phyloP scores from a whole-genome alignment of 176 grass and related monocot species.

The Rhynchospora tenuis region DNA sequence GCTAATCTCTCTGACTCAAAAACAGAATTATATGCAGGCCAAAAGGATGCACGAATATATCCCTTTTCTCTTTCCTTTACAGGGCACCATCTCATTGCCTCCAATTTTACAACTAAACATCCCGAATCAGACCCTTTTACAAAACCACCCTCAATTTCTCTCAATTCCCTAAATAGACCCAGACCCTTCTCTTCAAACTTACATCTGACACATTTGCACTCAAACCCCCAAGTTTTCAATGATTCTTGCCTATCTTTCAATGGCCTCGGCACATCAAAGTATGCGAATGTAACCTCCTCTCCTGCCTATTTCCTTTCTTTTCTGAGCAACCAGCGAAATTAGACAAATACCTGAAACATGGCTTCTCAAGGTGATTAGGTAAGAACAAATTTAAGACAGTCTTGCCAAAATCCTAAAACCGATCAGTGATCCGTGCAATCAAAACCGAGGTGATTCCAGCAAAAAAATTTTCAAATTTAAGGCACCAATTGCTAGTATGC shows the following conservation, averaged over 20 bases:
- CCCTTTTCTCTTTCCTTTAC: slow-evolving; percentile 66
- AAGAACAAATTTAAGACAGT: too few species aligned
- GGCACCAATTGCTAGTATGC: too few species aligned
- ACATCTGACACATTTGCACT: slow-evolving; percentile 68
- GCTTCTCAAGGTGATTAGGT: too few species aligned
- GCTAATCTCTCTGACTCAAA: slow-evolving; percentile 51
- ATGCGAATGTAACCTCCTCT: slow-evolving; percentile 70
- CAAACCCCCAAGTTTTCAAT: slow-evolving; percentile 54
- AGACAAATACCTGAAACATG: too few species aligned
- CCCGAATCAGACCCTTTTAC: slow-evolving; percentile 32
- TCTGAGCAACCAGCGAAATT: too few species aligned
- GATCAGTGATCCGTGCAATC: too few species aligned
- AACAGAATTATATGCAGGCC: slow-evolving; percentile 40
- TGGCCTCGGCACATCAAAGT: slow-evolving; percentile 68
- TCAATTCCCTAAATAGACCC: slow-evolving; percentile 35
- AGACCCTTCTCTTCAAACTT: slow-evolving; percentile 32
- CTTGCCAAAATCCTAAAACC: too few species aligned
- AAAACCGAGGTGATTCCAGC: too few species aligned
- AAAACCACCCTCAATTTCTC: slow-evolving; percentile 33
- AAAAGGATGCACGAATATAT: slow-evolving; percentile 71
- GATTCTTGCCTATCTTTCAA: slow-evolving; percentile 40
- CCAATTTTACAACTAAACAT: slow-evolving; percentile 37
- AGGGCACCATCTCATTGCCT: slow-evolving; percentile 52
- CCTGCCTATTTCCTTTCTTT: too few species aligned
- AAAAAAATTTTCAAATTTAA: too few species aligned